Evolutionary conservation across 306 rosid genomes (phyloP), one percentile per base, ranked within the genome.

Genomic region (Hylodesmum podocarpum): DNA sequence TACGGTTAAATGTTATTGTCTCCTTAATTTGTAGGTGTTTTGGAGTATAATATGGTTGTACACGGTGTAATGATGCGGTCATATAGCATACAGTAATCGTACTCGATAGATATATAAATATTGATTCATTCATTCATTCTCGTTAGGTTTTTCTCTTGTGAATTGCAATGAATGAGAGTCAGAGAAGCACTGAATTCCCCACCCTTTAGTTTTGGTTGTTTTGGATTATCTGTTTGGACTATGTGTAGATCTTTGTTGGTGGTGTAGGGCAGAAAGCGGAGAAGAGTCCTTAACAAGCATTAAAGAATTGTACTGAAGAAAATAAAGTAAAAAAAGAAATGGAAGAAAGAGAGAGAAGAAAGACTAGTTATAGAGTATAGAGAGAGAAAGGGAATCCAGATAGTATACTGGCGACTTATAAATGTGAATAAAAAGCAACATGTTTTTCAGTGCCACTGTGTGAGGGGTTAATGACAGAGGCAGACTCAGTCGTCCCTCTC

Each of bases 361-460:
- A 24, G 15, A 27, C 24, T 15, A n/a, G 39, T 22, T 40, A 53
- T 16, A 15, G 29, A 58, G 13, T 46, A 65, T 80, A 12, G 58
- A 25, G 76, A 43, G 70, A 64, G 29, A 63, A 2, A 34, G 29
- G 49, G 70, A 64, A 64, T 64, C 70, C 70, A 65, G 78, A 33
- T 68, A 36, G 10, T 3, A 29, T 7, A 22, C 77, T 78, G 88
- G 81, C 70, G 59, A 72, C 54, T 72, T 75, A 85, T 89, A 84
- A 91, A 88, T 90, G 87, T 73, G 75, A 85, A 81, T 77, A 39
- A 81, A 86, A 83, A 82, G 66, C 47, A 46, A 75, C 98, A 91
- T 91, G 91, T 78, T 91, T 90, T 93, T 93, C 98, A 91, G 98
- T 89, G 96, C 96, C 98, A 86, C 71, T 49, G 87, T 71, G 84